These are phyloP conservation scores for Piper longum DNA, from an alignment of 164 flowering plant genomes.

Conservation along the genomic window DNA sequence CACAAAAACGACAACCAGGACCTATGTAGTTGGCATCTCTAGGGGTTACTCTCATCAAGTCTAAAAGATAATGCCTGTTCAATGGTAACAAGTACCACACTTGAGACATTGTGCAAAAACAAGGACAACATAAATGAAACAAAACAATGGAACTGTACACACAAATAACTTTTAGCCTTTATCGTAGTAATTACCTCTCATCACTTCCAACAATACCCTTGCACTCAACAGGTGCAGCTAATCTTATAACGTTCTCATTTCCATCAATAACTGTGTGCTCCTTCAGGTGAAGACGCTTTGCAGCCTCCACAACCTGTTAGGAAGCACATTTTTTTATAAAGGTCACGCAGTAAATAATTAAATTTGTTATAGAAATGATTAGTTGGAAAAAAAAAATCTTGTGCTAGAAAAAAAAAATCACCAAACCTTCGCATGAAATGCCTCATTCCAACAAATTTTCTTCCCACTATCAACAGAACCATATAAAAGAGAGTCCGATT, in stretches of 20 bases:
- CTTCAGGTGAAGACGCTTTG: constrained; percentile 85
- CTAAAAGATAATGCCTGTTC: constrained; percentile 89
- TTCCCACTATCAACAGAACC: constrained; percentile 99
- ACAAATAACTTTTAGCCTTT: background rate
- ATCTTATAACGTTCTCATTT: constrained; percentile 57
- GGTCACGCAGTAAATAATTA: background rate
- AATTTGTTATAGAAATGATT: background rate
- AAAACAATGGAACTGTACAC: background rate
- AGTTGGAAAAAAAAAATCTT: too few species aligned
- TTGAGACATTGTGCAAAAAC: background rate
- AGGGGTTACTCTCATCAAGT: constrained; percentile 97
- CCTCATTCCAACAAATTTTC: constrained; percentile 97
- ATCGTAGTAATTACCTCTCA: constrained; percentile 50
- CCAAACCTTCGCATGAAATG: constrained; percentile 85
- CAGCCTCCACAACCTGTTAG: constrained; percentile 81
- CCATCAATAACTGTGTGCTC: constrained; percentile 82
- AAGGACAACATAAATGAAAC: background rate
- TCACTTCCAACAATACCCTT: constrained; percentile 99
- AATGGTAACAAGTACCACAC: background rate
- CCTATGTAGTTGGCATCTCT: constrained; percentile 94
- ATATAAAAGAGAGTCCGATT: constrained; percentile 92
- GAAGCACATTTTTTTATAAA: too few species aligned
- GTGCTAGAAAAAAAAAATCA: background rate
- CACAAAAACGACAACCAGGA: constrained; percentile 73
- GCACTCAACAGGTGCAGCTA: constrained; percentile 99